Conservation (phyloP, 805 yeast genomes). For the Groenewaldozyma tartarivorans region DNA sequence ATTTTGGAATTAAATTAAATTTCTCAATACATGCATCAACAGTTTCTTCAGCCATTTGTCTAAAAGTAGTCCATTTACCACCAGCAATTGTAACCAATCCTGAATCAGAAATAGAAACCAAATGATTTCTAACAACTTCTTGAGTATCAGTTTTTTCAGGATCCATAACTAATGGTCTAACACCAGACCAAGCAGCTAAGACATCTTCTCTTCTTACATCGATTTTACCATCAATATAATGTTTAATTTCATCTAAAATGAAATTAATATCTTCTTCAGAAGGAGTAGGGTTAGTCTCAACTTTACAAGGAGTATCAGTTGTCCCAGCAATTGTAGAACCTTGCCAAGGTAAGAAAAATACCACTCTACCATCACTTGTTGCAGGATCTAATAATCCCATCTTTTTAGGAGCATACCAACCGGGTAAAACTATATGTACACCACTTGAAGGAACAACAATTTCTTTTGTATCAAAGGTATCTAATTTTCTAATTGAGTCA, state of each 20-base stretch:
- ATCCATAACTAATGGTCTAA: slow-evolving; percentile 87
- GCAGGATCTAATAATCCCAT: slow-evolving; percentile 87
- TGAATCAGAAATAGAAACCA: slow-evolving; percentile 59
- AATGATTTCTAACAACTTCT: slow-evolving; percentile 84
- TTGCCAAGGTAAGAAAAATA: slow-evolving; percentile 97
- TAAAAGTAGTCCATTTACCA: slow-evolving; percentile 97
- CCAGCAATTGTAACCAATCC: slow-evolving; percentile 87
- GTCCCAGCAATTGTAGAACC: slow-evolving; percentile 95
- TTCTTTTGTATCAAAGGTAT: slow-evolving; percentile 35
- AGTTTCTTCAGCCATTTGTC: slow-evolving; percentile 96
- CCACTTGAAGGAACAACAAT: slow-evolving; percentile 95
- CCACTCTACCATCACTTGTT: slow-evolving; percentile 90
- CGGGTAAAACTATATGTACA: slow-evolving; percentile 86
- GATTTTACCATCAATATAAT: slow-evolving; percentile 65
- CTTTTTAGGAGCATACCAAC: slow-evolving; percentile 78
- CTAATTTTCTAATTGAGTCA: slow-evolving; percentile 80
- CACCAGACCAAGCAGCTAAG: slow-evolving; percentile 93
- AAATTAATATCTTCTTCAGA: slow-evolving; percentile 82
- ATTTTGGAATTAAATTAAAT: slow-evolving; percentile 31
- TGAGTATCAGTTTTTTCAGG: slow-evolving; percentile 55
- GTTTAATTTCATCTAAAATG: slow-evolving; percentile 77
- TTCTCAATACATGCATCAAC: slow-evolving; percentile 58
- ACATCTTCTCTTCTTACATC: slow-evolving; percentile 87
- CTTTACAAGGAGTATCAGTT: slow-evolving; percentile 67
- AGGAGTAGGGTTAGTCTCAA: slow-evolving; percentile 55